phyloP scores from a whole-genome alignment of 2,329 filamentous ascomycete genomes.

The Fusarium piperis region DNA sequence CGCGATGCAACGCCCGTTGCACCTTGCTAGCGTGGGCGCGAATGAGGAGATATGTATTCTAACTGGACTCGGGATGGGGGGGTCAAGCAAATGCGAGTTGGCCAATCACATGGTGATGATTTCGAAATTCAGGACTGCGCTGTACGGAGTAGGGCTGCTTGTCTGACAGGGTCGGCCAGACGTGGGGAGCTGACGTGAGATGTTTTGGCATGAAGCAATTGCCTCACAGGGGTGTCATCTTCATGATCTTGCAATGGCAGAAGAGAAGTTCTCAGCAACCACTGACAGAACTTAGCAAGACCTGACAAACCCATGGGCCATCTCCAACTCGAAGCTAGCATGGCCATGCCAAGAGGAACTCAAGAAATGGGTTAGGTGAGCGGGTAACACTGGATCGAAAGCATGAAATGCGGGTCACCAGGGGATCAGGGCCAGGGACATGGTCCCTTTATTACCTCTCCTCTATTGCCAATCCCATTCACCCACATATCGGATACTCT shows the following conservation, averaged over 20 bases:
- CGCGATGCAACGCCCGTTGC: not conserved
- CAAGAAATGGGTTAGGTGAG: not conserved
- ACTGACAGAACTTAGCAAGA: not conserved
- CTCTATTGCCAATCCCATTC: no score
- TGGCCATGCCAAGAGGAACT: not conserved
- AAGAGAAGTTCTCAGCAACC: not conserved
- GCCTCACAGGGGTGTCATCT: not conserved
- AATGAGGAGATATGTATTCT: not conserved
- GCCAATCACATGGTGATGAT: not conserved
- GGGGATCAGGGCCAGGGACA: not conserved
- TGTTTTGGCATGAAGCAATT: not conserved
- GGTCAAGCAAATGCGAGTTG: not conserved
- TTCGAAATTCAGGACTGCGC: not conserved
- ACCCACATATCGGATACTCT: not conserved
- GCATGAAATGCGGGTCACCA: not conserved
- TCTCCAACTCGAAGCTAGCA: not conserved
- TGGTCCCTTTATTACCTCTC: not conserved
- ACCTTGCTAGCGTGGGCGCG: not conserved
- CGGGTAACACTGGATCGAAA: not conserved
- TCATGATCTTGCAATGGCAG: not conserved
- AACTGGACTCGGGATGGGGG: not conserved
- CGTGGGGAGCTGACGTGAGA: not conserved
- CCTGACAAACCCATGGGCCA: not conserved
- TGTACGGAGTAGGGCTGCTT: not conserved
- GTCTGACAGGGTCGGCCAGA: not conserved